Conservation (phyloP, 2,329 filamentous ascomycete genomes). For the Aureobasidium lini region DNA sequence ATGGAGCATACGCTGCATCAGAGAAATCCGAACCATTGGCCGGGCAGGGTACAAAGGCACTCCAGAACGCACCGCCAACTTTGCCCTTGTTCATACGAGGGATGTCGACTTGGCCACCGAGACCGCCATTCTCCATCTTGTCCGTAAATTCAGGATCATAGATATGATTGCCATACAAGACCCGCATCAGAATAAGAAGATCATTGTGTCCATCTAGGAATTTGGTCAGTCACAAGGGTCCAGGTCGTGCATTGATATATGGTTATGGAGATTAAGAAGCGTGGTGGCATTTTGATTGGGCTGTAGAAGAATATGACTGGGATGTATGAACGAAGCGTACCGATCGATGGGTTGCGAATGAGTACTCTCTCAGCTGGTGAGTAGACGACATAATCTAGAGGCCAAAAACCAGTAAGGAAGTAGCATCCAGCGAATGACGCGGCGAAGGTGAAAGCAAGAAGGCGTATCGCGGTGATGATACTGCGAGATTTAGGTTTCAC, state of each 20-base stretch:
- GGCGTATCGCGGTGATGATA: not conserved
- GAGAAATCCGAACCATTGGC: slow-evolving; percentile 64
- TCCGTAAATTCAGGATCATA: slow-evolving; percentile 65
- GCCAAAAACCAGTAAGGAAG: not conserved
- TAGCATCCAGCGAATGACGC: not conserved
- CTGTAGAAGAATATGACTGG: not conserved
- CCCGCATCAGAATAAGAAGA: slow-evolving; percentile 65
- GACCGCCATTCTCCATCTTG: slow-evolving; percentile 62
- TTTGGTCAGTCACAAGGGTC: not conserved
- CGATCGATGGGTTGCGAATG: slow-evolving; percentile 33
- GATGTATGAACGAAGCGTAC: slow-evolving; percentile 18
- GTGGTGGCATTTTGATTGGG: no score
- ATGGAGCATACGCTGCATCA: slow-evolving; percentile 60
- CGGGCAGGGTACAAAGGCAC: slow-evolving; percentile 74
- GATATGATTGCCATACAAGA: slow-evolving; percentile 66
- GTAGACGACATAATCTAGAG: slow-evolving; percentile 2
- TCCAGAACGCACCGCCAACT: slow-evolving; percentile 89
- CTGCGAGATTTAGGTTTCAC: not conserved
- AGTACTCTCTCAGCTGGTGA: slow-evolving; percentile 26
- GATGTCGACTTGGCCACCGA: slow-evolving; percentile 69
- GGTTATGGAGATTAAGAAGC: no score
- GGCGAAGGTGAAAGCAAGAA: not conserved
- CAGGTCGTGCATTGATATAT: not conserved
- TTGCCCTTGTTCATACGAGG: slow-evolving; percentile 63
- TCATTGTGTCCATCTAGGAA: slow-evolving; percentile 79